Base-by-base conservation (phyloP, 2,329 filamentous ascomycete genomes). In the Calonectria montana region DNA sequence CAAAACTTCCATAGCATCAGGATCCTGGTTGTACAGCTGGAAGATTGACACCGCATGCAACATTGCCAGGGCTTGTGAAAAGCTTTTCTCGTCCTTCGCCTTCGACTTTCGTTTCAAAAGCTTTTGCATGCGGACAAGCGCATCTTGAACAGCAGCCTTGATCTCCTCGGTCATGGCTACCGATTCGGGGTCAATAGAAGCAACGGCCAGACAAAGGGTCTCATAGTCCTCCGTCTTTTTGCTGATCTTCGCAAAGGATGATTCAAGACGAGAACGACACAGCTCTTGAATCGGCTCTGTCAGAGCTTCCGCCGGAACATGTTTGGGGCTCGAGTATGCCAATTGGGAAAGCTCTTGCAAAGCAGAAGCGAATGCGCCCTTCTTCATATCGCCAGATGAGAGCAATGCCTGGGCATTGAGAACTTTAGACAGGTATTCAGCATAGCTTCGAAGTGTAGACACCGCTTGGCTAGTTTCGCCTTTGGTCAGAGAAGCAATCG, bases 11-110 rank as follows among this genome's bases (percentile, higher is more conserved):
- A 98, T 89, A 0, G 95, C 94, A 80, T 98, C 97, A 0, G 93
- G 88, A 71, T 98, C 95, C 27, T 95, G 94, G 78, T 96, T 96
- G 84, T 98, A 98, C 10, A 98, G 88, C 82, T 98, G 95, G 67
- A 98, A 88, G 16, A 98, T 90, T 0, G 95, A 93, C 65, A 98
- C 89, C 0, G 94, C 92, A 81, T 97, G 95, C 1, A 98, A 88
- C 41, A 98, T 88, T 23, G 93, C 92, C 70, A 98, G 89, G 0
- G 94, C 94, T 72, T 91, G 91, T 18, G 86, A 86, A 72, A 82
- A 83, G 23, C 77, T 79, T 69, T 81, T 86, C 78, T 80, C 85
- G 75, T 84, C 75, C 25, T 81, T 77, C 64, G 80, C 73, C 75
- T 81, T 76, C 2, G 79, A 65, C 66, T 84, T 83, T 31, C 80